These are phyloP conservation scores for Filobasidium floriforme DNA, from an alignment of 768 basidiomycete species.

Conservation along the genomic window DNA sequence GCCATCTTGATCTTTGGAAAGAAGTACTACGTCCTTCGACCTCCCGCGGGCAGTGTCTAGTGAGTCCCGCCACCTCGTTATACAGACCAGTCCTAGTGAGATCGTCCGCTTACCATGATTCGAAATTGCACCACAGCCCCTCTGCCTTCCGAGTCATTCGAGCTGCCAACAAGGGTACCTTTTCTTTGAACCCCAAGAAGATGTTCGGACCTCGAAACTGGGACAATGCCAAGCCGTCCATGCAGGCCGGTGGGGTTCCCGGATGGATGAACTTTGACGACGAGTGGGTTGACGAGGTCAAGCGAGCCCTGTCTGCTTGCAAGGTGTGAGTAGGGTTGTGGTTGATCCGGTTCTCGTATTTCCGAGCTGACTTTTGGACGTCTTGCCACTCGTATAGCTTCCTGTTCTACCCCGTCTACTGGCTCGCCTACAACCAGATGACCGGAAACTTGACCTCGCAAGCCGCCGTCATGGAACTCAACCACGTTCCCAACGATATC, in stretches of 20 bases:
- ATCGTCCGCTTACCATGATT: background rate
- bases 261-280: conserved; percentile 19
- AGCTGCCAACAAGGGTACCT: conserved; percentile 11
- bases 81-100: too few species aligned
- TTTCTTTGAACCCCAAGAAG: conserved; percentile 14
- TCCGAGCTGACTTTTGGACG: too few species aligned
- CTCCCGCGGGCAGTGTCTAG: conserved; percentile 26
- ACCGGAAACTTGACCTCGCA: conserved; percentile 23
- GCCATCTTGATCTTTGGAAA: conserved; percentile 30
- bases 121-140: conserved; percentile 3
- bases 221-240: conserved; percentile 18
- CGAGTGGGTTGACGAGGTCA: conserved; percentile 22
- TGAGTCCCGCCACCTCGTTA: background rate
- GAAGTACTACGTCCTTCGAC: conserved; percentile 31
- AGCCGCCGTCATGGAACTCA: conserved; percentile 22
- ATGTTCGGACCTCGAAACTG: conserved; percentile 22
- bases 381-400: background rate
- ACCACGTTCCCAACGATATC: conserved; percentile 33
- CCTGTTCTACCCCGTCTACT: conserved; percentile 23
- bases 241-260: conserved; percentile 8
- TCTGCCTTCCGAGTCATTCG: conserved; percentile 5
- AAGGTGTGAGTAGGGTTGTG: conserved; percentile 20
- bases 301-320: conserved; percentile 20
- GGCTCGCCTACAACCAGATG: conserved; percentile 24
- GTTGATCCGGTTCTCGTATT: too few species aligned